A percentile compares a stretch with the other conserved stretches of the same genome.
These are phyloP conservation scores for Penicilliopsis zonata DNA, from an alignment of 495 filamentous ascomycete species.

Conservation along the genomic window DNA sequence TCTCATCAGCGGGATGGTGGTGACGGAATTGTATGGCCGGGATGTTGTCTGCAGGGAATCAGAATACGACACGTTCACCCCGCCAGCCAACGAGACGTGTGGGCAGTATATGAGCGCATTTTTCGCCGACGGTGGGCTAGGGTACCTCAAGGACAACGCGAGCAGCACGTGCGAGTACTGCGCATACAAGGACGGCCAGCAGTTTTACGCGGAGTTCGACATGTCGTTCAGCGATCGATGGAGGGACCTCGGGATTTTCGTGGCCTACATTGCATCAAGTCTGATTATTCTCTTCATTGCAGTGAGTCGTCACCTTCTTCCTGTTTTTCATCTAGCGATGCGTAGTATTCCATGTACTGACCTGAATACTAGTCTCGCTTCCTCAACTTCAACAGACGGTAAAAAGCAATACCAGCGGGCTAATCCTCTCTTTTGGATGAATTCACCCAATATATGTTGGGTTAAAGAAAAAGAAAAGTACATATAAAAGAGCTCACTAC, in stretches of 20 bases:
- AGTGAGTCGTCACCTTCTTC: slow-evolving; percentile 9
- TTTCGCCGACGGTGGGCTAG: slow-evolving; percentile 50
- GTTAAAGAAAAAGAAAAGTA: not conserved
- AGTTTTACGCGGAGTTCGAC: slow-evolving; percentile 58
- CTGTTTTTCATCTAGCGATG: too few species aligned
- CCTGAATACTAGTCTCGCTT: slow-evolving; percentile 37
- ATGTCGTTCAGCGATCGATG: slow-evolving; percentile 57
- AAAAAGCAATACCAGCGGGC: slow-evolving; percentile 10
- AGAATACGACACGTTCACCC: slow-evolving; percentile 51
- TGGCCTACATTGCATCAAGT: slow-evolving; percentile 63
- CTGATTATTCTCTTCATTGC: slow-evolving; percentile 62
- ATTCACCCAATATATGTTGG: not conserved
- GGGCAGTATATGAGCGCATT: slow-evolving; percentile 62
- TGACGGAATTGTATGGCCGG: slow-evolving; percentile 58
- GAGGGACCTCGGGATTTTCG: slow-evolving; percentile 69
- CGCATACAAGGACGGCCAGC: slow-evolving; percentile 62
- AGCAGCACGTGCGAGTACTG: slow-evolving; percentile 63
- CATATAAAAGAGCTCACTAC: too few species aligned
- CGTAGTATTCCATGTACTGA: too few species aligned
- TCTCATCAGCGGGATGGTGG: slow-evolving; percentile 66
- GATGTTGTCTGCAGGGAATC: slow-evolving; percentile 40
- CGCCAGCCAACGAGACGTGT: slow-evolving; percentile 50
- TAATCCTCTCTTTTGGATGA: not conserved
- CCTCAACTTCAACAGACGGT: slow-evolving; percentile 54
- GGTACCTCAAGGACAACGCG: slow-evolving; percentile 49